Base-by-base conservation (phyloP, 1,284 basidiomycete genomes). In the Fomes fomentarius region DNA sequence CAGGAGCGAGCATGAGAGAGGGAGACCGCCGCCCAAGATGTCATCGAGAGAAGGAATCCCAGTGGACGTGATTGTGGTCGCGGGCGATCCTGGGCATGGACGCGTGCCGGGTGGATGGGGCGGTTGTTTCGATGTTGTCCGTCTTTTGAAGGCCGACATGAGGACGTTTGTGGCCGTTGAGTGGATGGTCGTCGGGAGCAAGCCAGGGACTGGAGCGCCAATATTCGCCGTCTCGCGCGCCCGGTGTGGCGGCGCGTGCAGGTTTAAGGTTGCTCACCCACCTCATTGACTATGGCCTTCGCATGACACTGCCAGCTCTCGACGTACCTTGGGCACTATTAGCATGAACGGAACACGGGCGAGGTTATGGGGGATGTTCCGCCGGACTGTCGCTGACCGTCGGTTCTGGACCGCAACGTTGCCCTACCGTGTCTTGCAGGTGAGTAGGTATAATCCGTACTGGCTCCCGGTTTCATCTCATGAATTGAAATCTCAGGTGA, bases 1-100 rank as follows among this genome's bases (percentile, higher is more conserved):
- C 30, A 90, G 77, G 35, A 93, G 71, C 10, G 82, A 81, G 54
- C 89, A 90, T 12, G 91, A 89, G 42, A 96, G 79, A 15, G 96
- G 93, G n/a, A 98, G 72, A 14, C 96, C 96, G 24, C 93, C 94
- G 54, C 94, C 94, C 30, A 98, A 82, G 54, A 98, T 83, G 68
- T 99, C 97, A 71, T 99, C 96, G n/a, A 99, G 79, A 4, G 95
- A 94, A 12, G 94, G 85, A 5, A 98, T 86, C 2, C 96, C 97
- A 3, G 93, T 93, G 0, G 94, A 96, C 17, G 90, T 82, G 56
- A 93, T 76, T 34, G 80, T 70, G 0, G 87, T 85, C 10, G 83
- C 77, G 12, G 81, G 74, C 1, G 87, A 82, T 31, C 81, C 80
- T 5, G 86, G 80, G 3, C 84, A 91, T 14, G 80, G 66, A 19